Evolutionary conservation across 2,329 filamentous ascomycete species (phyloP).

Genomic region (Bipolaris zeicola): DNA sequence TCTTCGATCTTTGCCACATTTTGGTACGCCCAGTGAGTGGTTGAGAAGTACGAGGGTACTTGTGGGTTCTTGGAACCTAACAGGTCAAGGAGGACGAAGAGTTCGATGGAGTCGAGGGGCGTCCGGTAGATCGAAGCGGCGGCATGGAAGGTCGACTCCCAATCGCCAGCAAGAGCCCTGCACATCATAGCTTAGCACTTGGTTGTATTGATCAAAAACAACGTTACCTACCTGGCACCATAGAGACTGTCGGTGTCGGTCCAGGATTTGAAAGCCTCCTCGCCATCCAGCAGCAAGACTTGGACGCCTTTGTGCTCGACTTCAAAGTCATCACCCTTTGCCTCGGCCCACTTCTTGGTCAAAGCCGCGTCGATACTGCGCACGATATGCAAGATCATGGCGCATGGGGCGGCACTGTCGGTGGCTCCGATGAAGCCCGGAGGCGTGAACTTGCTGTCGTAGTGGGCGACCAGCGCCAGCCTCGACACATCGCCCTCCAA

Average conservation of each 20-base stretch:
- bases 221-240: constrained; percentile 69
- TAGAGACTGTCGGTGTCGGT: constrained; percentile 84
- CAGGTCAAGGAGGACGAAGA: constrained; percentile 89
- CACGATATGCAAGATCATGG: constrained; percentile 88
- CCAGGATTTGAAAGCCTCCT: constrained; percentile 89
- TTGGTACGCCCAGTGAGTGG: constrained; percentile 93
- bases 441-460: constrained; percentile 83
- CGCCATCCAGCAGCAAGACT: constrained; percentile 88
- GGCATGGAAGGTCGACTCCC: constrained; percentile 75
- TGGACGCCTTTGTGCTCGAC: constrained; percentile 84
- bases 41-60: constrained; percentile 86
- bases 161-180: constrained; percentile 75
- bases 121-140: constrained; percentile 75
- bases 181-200: background rate
- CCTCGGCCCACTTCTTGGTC: constrained; percentile 81
- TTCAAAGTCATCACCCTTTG: constrained; percentile 49
- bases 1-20: constrained; percentile 75
- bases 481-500: constrained; percentile 75
- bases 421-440: constrained; percentile 90
- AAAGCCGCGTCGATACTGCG: constrained; percentile 80
- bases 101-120: constrained; percentile 77
- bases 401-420: constrained; percentile 93
- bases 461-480: constrained; percentile 89
- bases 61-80: constrained; percentile 72
- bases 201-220: background rate